phyloP scores from a whole-genome alignment of 2,329 filamentous ascomycete species.

The Phaeosphaeriaceae sp. region DNA sequence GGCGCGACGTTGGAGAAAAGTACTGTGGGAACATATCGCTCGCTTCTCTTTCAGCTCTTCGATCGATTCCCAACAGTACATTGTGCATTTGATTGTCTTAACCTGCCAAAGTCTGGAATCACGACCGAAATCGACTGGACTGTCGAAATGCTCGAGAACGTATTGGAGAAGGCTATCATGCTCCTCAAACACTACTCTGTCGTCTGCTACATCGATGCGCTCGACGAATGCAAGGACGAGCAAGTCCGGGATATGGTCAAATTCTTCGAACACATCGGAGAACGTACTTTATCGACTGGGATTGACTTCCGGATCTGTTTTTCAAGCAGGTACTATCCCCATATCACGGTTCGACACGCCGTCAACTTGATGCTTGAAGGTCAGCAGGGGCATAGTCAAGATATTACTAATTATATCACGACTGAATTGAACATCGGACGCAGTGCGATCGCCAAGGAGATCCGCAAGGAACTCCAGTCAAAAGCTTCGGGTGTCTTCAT shows the following conservation, averaged over 20 bases:
- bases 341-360: conserved; percentile 45
- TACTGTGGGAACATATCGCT: conserved; percentile 30
- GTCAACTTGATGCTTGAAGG: conserved; percentile 45
- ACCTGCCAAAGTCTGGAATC: conserved; percentile 3
- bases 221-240: conserved; percentile 58
- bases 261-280: conserved; percentile 52
- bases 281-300: conserved; percentile 7
- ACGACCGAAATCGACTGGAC: conserved; percentile 17
- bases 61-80: conserved; percentile 11
- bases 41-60: conserved; percentile 36
- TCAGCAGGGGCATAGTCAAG: conserved; percentile 45
- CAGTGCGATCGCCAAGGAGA: conserved; percentile 13
- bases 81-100: conserved; percentile 5
- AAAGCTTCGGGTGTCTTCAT: conserved; percentile 55
- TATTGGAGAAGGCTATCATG: conserved; percentile 26
- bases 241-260: conserved; percentile 54
- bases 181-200: conserved; percentile 17
- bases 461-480: conserved; percentile 42
- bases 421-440: conserved; percentile 30
- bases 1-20: conserved; percentile 28
- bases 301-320: conserved; percentile 31
- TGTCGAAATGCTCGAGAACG: conserved; percentile 13
- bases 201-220: conserved; percentile 50
- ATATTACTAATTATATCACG: conserved; percentile 41
- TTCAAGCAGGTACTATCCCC: conserved; percentile 53